phyloP scores from a whole-genome alignment of 106 monocot genomes.

The Amphibolis antarctica region DNA sequence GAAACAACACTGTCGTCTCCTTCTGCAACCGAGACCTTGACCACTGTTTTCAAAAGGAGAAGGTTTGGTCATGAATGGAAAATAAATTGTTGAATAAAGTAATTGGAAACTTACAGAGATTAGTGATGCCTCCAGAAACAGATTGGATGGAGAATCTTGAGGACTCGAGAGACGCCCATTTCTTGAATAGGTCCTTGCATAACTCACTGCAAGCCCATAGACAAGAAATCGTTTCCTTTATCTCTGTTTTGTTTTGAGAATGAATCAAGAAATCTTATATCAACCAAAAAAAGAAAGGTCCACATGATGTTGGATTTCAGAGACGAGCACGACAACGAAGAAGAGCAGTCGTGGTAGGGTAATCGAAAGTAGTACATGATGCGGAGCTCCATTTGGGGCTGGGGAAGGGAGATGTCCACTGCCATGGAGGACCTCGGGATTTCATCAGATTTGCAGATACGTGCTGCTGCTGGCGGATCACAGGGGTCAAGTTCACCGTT shows the following conservation, averaged over 20 bases:
- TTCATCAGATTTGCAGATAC: background rate
- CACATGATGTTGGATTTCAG: background rate
- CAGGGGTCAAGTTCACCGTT: no score
- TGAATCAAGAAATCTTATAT: background rate
- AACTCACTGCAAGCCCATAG: conserved; percentile 31
- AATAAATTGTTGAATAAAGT: no score
- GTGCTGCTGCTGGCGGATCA: no score
- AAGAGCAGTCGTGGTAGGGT: background rate
- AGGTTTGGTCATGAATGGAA: background rate
- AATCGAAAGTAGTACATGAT: conserved; percentile 54
- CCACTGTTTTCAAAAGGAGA: conserved; percentile 34
- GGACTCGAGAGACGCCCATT: conserved; percentile 58
- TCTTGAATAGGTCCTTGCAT: conserved; percentile 62
- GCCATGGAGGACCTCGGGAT: conserved; percentile 52
- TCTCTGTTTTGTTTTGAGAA: background rate
- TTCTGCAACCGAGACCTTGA: conserved; percentile 70
- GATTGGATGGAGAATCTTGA: conserved; percentile 57
- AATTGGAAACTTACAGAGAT: conserved; percentile 78
- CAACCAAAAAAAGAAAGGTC: background rate
- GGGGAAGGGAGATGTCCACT: conserved; percentile 59
- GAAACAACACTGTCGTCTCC: conserved; percentile 19
- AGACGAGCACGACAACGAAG: background rate
- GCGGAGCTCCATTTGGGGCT: conserved; percentile 38
- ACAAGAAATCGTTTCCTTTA: conserved; percentile 5
- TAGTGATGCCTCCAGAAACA: conserved; percentile 92